Conservation (phyloP, 192 early-diverging fungal species). For the Backusella westeae region DNA sequence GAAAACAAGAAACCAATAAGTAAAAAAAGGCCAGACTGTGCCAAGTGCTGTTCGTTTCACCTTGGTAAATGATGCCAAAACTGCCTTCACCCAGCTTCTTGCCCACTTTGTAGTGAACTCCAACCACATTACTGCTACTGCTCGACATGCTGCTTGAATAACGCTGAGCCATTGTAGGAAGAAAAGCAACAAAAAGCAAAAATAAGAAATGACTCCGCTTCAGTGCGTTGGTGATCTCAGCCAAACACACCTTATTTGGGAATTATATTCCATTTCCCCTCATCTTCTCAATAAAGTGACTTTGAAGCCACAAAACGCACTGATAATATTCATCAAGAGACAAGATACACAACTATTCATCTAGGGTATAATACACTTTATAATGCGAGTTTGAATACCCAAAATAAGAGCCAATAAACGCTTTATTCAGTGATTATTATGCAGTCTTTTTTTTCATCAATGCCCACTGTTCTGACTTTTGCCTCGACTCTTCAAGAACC, state of each 20-base stretch:
- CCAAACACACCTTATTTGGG: too few species aligned
- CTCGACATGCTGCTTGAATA: background rate
- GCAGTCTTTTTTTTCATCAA: background rate
- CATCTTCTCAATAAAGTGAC: too few species aligned
- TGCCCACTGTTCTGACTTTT: background rate
- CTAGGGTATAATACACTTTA: too few species aligned
- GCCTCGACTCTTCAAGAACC: background rate
- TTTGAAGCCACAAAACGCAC: too few species aligned
- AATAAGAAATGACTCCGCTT: background rate
- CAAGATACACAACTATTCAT: too few species aligned
- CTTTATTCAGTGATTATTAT: background rate
- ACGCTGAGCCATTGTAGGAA: background rate
- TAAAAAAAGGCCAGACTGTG: background rate
- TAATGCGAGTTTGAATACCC: too few species aligned
- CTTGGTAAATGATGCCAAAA: conserved; percentile 99
- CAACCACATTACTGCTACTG: conserved; percentile 70
- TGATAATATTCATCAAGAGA: too few species aligned
- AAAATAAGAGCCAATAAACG: too few species aligned
- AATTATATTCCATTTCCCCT: too few species aligned
- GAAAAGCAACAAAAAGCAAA: background rate
- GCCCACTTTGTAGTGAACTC: conserved; percentile 93
- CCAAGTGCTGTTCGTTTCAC: conserved; percentile 41
- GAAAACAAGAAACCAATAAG: conserved; percentile 4
- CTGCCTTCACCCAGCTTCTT: conserved; percentile 96
- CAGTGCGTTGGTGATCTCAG: too few species aligned